Percentiles rank a stretch among this genome's conserved stretches.
phyloP scores from a whole-genome alignment of 495 filamentous ascomycete species.

The Coniosporium apollinis region DNA sequence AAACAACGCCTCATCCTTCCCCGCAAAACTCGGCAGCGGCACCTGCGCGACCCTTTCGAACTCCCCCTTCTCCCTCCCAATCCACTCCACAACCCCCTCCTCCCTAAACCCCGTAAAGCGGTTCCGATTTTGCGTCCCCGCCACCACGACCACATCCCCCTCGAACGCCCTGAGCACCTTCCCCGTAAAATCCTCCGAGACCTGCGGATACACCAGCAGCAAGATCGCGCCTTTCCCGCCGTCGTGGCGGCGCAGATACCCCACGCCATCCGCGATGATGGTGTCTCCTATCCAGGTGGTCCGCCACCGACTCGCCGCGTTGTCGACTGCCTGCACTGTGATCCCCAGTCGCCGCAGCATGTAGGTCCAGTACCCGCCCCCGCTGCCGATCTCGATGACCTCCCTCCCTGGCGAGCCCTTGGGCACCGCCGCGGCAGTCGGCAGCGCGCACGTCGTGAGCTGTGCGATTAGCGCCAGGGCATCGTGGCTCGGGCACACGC shows the following conservation, averaged over 20 bases:
- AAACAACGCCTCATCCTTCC: slow-evolving; percentile 27
- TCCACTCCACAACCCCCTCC: slow-evolving; percentile 37
- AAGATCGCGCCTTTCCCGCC: slow-evolving; percentile 31
- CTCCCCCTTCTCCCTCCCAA: slow-evolving; percentile 26
- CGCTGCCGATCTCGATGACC: slow-evolving; percentile 38
- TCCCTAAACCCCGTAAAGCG: slow-evolving; percentile 45
- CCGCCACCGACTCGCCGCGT: slow-evolving; percentile 35
- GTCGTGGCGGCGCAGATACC: slow-evolving; percentile 24
- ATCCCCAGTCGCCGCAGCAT: slow-evolving; percentile 32
- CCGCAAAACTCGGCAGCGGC: slow-evolving; percentile 26
- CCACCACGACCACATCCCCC: slow-evolving; percentile 41
- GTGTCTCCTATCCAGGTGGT: slow-evolving; percentile 44
- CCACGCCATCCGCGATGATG: slow-evolving; percentile 27
- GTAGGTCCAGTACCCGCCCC: slow-evolving; percentile 47
- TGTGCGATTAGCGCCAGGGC: slow-evolving; percentile 31
- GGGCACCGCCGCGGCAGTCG: too few species aligned
- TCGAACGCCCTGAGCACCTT: slow-evolving; percentile 33
- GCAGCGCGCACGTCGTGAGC: too few species aligned
- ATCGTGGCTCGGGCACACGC: slow-evolving; percentile 40
- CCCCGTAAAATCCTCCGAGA: slow-evolving; percentile 36
- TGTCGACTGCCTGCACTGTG: slow-evolving; percentile 30
- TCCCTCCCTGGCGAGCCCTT: slow-evolving; percentile 17
- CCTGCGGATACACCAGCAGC: slow-evolving; percentile 45
- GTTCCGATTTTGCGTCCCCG: slow-evolving; percentile 46
- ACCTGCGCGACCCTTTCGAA: slow-evolving; percentile 18